These are phyloP conservation scores for Cardamine resedifolia DNA, from an alignment of 345 rosid genomes.

Conservation along the genomic window DNA sequence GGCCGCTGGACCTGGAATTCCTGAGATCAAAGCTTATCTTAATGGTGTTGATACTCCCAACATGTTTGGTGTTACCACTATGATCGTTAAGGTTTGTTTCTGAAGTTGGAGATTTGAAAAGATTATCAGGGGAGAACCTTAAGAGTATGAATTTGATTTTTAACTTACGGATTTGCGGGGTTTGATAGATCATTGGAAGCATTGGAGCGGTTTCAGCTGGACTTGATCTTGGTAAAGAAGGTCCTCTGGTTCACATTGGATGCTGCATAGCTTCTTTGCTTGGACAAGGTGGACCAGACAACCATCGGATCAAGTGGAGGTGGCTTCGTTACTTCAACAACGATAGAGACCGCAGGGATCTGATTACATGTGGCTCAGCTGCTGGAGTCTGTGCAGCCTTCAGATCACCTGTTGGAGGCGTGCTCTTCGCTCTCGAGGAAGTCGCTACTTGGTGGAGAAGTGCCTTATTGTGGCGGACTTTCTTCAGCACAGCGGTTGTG, in stretches of 20 bases:
- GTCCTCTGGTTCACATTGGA: constrained; percentile 90
- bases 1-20: constrained; percentile 96
- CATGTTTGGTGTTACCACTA: constrained; percentile 76
- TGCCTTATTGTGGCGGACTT: constrained; percentile 83
- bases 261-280: constrained; percentile 83
- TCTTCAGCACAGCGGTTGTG: constrained; percentile 88
- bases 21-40: constrained; percentile 95
- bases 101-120: not conserved
- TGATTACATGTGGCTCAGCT: constrained; percentile 85
- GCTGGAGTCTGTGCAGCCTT: constrained; percentile 96
- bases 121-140: not conserved
- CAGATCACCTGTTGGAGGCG: constrained; percentile 94
- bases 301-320: constrained; percentile 64
- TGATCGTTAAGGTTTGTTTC: constrained; percentile 76
- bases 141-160: not conserved
- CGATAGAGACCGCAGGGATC: constrained; percentile 84
- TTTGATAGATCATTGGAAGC: constrained; percentile 75
- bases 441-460: constrained; percentile 99
- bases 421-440: constrained; percentile 84
- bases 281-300: constrained; percentile 88
- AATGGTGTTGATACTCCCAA: constrained; percentile 93
- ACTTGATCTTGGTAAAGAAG: constrained; percentile 88
- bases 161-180: constrained; percentile 8
- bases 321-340: constrained; percentile 97
- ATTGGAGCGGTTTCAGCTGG: constrained; percentile 91